Evolutionary conservation across 352 stramenopile genomes (phyloP).

Genomic region (Phytopythium helicoides): DNA sequence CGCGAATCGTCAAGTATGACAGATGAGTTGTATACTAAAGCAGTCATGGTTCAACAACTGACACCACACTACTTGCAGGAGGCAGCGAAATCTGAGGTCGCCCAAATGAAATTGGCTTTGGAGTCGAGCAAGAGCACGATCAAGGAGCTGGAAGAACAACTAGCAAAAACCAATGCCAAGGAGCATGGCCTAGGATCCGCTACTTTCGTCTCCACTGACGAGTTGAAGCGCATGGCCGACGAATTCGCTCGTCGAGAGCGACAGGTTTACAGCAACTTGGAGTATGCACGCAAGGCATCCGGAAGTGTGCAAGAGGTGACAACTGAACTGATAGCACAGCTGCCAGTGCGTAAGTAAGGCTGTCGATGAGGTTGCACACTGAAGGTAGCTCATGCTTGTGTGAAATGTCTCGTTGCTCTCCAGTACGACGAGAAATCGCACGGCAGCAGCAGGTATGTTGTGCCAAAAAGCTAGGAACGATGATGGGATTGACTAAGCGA

Average conservation of each 20-base stretch:
- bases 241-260: slow-evolving; percentile 11
- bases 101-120: not conserved
- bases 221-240: slow-evolving; percentile 7
- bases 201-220: not conserved
- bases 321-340: slow-evolving; percentile 11
- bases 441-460: slow-evolving; percentile 1
- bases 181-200: no score
- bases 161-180: not conserved
- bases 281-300: slow-evolving; percentile 14
- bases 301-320: slow-evolving; percentile 11
- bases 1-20: not conserved
- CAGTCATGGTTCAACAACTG: no score
- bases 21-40: not conserved
- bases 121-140: not conserved
- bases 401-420: slow-evolving; percentile 2
- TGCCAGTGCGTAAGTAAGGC: slow-evolving; percentile 16
- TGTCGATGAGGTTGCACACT: not conserved
- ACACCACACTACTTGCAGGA: no score
- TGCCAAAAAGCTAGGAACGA: no score
- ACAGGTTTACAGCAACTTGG: slow-evolving; percentile 14
- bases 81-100: not conserved
- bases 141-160: not conserved
- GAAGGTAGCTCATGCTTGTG: slow-evolving; percentile 5
- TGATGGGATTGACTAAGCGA: no score
- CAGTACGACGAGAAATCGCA: slow-evolving; percentile 1